These are phyloP conservation scores for Ganoderma sinense DNA, from an alignment of 1,284 basidiomycete species.

Conservation along the genomic window DNA sequence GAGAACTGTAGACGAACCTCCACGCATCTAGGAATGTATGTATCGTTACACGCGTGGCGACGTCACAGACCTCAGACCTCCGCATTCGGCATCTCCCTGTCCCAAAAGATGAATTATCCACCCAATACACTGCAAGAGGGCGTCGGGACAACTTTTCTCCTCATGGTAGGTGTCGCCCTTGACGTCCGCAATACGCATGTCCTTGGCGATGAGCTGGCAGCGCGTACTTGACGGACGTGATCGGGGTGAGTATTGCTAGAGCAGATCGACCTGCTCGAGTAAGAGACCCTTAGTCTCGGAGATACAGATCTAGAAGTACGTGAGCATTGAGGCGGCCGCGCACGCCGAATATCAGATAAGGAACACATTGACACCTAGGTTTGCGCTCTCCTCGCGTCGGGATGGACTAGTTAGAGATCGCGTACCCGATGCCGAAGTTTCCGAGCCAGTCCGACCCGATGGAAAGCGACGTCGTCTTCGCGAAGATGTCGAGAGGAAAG, in stretches of 20 bases:
- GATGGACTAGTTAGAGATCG: conserved; percentile 78
- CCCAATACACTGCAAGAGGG: not conserved
- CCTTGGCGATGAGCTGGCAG: conserved; percentile 43
- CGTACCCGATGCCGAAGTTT: conserved; percentile 46
- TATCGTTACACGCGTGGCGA: conserved; percentile 3
- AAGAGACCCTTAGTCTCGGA: conserved; percentile 80
- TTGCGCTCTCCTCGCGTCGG: conserved; percentile 40
- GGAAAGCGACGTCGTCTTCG: conserved; percentile 81
- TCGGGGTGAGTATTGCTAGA: conserved; percentile 58
- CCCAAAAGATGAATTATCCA: not conserved
- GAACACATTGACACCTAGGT: conserved; percentile 79
- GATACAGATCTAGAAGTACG: conserved; percentile 84
- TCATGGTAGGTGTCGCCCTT: conserved; percentile 31
- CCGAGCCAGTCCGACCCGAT: conserved; percentile 72
- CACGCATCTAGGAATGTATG: not conserved
- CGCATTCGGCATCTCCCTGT: not conserved
- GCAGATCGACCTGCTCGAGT: conserved; percentile 75
- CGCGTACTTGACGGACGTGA: conserved; percentile 54
- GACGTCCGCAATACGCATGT: conserved; percentile 34
- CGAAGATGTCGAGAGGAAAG: conserved; percentile 76
- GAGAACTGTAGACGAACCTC: not conserved
- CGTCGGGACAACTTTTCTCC: conserved; percentile 40
- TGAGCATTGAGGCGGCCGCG: conserved; percentile 73
- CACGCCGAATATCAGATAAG: conserved; percentile 89
- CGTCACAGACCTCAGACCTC: not conserved